phyloP scores from a whole-genome alignment of 768 basidiomycete genomes.

The Leccinum disarticulatum region DNA sequence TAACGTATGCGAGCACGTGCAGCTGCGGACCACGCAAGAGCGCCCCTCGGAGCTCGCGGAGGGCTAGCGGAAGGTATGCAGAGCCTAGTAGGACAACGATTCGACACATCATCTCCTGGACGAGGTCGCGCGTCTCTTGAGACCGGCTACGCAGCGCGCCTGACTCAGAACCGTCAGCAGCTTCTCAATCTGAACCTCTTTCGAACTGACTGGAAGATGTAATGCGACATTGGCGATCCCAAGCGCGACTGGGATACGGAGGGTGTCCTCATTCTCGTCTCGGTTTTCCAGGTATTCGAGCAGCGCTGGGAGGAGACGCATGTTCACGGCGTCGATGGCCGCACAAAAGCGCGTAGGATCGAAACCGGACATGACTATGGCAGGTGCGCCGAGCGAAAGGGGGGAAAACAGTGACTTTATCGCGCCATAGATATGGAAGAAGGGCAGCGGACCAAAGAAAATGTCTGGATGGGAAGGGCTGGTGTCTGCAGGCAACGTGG shows the following conservation, averaged over 20 bases:
- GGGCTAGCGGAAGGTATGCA: slow-evolving; percentile 64
- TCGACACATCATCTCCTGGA: slow-evolving; percentile 78
- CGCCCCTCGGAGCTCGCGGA: slow-evolving; percentile 82
- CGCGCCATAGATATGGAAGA: slow-evolving; percentile 54
- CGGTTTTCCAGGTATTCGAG: slow-evolving; percentile 80
- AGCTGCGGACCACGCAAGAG: slow-evolving; percentile 90
- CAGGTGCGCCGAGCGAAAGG: slow-evolving; percentile 46
- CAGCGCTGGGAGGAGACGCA: slow-evolving; percentile 75
- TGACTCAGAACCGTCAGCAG: slow-evolving; percentile 86
- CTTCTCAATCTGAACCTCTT: slow-evolving; percentile 68
- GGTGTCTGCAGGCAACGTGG: slow-evolving; percentile 7
- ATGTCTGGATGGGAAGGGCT: slow-evolving; percentile 36
- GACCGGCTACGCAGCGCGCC: slow-evolving; percentile 84
- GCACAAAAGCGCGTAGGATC: slow-evolving; percentile 68
- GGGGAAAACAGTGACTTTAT: slow-evolving; percentile 65
- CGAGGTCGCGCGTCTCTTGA: slow-evolving; percentile 87
- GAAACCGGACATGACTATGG: slow-evolving; percentile 65
- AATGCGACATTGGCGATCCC: slow-evolving; percentile 85
- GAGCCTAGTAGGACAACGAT: slow-evolving; percentile 75
- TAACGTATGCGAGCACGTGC: slow-evolving; percentile 84
- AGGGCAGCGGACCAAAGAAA: slow-evolving; percentile 65
- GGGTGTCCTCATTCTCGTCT: slow-evolving; percentile 78
- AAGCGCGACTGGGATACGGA: slow-evolving; percentile 84
- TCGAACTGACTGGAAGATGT: slow-evolving; percentile 65
- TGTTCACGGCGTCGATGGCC: slow-evolving; percentile 68